Evolutionary conservation across 2,329 filamentous ascomycete species (phyloP), one percentile per base, ranked within the genome.

Genomic region (Zymoseptoria pseudotritici): DNA sequence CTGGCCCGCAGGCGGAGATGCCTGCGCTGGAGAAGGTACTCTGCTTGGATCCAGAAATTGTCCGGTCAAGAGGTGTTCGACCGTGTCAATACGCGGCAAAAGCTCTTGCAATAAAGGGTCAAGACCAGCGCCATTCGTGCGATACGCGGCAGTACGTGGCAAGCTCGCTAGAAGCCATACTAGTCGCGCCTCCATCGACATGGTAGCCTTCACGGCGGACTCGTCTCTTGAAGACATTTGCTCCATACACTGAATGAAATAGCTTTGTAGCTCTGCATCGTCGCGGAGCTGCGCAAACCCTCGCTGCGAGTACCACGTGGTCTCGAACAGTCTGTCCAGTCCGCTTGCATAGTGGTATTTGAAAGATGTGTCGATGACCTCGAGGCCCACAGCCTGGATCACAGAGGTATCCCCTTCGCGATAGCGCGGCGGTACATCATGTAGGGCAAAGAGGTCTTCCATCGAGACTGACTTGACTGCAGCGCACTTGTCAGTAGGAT

Each of bases 261-360:
- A 82, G 56, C 86, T 83, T 66, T 88, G 79, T n/a, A 90, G 77
- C 26, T 78, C 76, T 26, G 79, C 76, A 70, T 88, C 81, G 42
- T 74, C 75, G 60, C 84, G 74, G 2, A 88, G 74, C 56, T 79
- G 75, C n/a, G 72, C 72, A 58, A 82, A 76, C 57, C 80, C 83
- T 65, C 79, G 79, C 46, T 75, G 77, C 24, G 78, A 83, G 76
- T 90, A 97, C 92, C 92, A 97, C 26, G 81, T 82, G 6, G 90
- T 89, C 73, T 97, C 92, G 63, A 95, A 83, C 63, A 94, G 87
- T 55, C 83, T 82, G 73, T 90, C 86, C 53, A 94, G 82, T 7
- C 86, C 88, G 1, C 82, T 83, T 3, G 86, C 88, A 72, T 94
- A 95, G 64, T 91, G 86, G 65, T 87, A 86, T 67, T 84, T 82